Percentiles rank a stretch among this genome's conserved stretches.
These are phyloP conservation scores for Porodaedalea pini DNA, from an alignment of 1,284 basidiomycete species.

Conservation along the genomic window DNA sequence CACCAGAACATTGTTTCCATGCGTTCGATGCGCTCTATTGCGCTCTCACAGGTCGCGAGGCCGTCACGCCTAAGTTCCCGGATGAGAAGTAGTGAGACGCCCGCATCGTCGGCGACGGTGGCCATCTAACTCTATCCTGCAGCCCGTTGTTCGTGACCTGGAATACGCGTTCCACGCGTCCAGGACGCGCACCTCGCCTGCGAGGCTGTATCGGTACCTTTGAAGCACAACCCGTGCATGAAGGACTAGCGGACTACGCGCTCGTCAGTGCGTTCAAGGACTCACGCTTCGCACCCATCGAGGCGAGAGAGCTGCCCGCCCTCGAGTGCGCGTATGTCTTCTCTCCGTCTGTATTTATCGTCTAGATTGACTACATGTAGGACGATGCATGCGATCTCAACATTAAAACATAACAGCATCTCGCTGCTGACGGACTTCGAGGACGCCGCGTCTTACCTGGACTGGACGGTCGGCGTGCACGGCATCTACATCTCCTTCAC, in stretches of 20 bases:
- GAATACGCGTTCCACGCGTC: conserved; percentile 68
- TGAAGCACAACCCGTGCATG: conserved; percentile 67
- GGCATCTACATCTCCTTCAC: conserved; percentile 89
- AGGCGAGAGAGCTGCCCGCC: conserved; percentile 67
- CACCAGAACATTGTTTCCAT: conserved; percentile 70
- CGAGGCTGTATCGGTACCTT: conserved; percentile 97
- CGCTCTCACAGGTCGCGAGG: conserved; percentile 51
- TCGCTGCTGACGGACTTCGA: conserved; percentile 94
- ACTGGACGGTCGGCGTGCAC: conserved; percentile 90
- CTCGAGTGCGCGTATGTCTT: conserved; percentile 81
- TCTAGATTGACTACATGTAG: conserved; percentile 16
- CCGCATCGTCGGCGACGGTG: background rate
- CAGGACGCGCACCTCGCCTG: conserved; percentile 60
- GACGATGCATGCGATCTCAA: background rate
- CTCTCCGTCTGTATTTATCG: background rate
- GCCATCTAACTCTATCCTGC: conserved; percentile 6
- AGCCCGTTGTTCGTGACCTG: conserved; percentile 97
- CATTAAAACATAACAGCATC: conserved; percentile 48
- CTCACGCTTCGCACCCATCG: conserved; percentile 68
- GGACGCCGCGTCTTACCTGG: conserved; percentile 78
- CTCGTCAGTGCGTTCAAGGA: conserved; percentile 80
- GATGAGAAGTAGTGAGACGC: conserved; percentile 68
- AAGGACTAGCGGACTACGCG: conserved; percentile 87
- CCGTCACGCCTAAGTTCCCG: conserved; percentile 55
- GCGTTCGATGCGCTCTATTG: conserved; percentile 80